phyloP scores from a whole-genome alignment of 768 basidiomycete species.

The Gloeopeniophorella convolvens region DNA sequence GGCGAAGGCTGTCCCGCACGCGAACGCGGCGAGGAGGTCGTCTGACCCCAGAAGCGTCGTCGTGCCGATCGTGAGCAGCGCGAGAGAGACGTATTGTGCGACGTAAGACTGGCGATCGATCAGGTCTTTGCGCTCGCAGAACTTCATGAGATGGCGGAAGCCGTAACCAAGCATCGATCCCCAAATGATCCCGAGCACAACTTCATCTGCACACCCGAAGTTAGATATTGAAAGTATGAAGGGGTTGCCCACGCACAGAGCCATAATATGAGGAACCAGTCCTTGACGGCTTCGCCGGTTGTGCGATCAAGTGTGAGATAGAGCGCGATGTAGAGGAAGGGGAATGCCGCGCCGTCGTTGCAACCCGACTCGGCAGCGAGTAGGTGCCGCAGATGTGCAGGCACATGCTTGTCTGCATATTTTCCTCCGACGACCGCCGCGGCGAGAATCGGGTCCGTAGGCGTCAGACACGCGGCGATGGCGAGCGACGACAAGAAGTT shows the following conservation, averaged over 20 bases:
- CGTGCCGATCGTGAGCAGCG: constrained; percentile 78
- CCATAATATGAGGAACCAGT: constrained; percentile 89
- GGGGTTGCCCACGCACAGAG: constrained; percentile 48
- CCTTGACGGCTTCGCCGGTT: constrained; percentile 58
- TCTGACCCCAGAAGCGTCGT: constrained; percentile 85
- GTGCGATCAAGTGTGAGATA: constrained; percentile 72
- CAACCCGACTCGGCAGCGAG: constrained; percentile 78
- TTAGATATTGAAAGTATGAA: neutral
- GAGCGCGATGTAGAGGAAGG: constrained; percentile 85
- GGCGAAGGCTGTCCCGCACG: constrained; percentile 92
- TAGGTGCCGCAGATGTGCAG: constrained; percentile 65
- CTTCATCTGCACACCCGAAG: constrained; percentile 52
- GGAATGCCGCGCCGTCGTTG: constrained; percentile 97
- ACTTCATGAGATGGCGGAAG: constrained; percentile 90
- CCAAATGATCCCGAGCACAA: constrained; percentile 66
- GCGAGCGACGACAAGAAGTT: constrained; percentile 86
- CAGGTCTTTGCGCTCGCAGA: constrained; percentile 77
- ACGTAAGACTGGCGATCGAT: constrained; percentile 94
- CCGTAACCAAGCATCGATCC: constrained; percentile 68
- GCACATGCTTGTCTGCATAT: constrained; percentile 97
- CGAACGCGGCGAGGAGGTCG: constrained; percentile 91
- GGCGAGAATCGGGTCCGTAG: constrained; percentile 91
- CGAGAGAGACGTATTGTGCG: constrained; percentile 83
- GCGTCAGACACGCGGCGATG: constrained; percentile 88
- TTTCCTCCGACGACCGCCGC: constrained; percentile 92